Percentiles rank a stretch among this genome's conserved stretches.
Conservation (phyloP, 257 asterid genomes). For the Knoxia roxburghii region DNA sequence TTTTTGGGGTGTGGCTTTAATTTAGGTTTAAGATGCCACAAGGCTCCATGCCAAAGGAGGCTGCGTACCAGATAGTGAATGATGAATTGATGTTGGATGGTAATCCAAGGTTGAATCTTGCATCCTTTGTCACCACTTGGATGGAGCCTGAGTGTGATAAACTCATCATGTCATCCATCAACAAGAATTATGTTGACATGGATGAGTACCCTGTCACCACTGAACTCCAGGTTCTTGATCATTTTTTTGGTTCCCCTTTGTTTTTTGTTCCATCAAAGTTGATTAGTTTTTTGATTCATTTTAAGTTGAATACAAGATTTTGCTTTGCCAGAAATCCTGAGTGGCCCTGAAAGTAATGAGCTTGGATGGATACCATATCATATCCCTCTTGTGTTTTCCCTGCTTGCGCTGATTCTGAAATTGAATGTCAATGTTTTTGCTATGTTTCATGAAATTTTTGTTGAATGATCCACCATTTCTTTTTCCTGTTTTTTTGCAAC, state of each 20-base stretch:
- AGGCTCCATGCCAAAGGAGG: constrained; percentile 62
- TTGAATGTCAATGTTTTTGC: no score
- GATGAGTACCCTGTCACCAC: constrained; percentile 82
- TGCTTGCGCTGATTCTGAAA: no score
- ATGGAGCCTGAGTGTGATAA: constrained; percentile 80
- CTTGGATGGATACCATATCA: no score
- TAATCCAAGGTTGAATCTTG: constrained; percentile 66
- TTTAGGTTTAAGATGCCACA: constrained; percentile 46
- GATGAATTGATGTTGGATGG: constrained; percentile 79
- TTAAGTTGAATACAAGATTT: no score
- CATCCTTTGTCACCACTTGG: constrained; percentile 79
- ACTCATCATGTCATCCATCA: constrained; percentile 53
- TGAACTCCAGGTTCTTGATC: constrained; percentile 49
- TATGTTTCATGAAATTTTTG: background rate
- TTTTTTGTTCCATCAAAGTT: no score
- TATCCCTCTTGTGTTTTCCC: no score
- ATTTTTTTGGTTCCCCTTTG: no score
- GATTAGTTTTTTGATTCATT: no score
- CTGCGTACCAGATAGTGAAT: constrained; percentile 64
- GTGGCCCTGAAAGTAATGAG: no score
- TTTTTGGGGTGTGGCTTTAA: background rate
- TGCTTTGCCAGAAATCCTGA: no score
- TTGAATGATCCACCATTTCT: no score
- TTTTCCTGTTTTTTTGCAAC: no score
- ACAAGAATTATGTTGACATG: constrained; percentile 77